These are phyloP conservation scores for Magnaporthiopsis rhizophila DNA, from an alignment of 2,329 filamentous ascomycete species.

Conservation along the genomic window DNA sequence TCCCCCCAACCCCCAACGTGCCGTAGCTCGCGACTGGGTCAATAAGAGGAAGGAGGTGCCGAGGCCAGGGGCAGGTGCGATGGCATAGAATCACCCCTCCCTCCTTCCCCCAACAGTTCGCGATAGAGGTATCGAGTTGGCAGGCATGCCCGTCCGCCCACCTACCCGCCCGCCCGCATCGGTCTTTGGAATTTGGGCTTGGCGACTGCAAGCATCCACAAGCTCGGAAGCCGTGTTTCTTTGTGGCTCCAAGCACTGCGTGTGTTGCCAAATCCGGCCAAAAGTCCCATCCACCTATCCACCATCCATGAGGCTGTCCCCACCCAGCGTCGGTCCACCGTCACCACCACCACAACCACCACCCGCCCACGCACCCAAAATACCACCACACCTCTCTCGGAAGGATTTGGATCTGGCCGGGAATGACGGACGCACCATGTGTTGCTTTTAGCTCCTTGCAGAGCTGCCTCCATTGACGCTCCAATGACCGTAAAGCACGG, in stretches of 20 bases:
- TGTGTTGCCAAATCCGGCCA: background rate
- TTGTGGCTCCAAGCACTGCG: background rate
- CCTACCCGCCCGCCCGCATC: too few species aligned
- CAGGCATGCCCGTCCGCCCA: too few species aligned
- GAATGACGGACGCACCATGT: background rate
- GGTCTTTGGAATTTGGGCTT: too few species aligned
- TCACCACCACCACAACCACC: background rate
- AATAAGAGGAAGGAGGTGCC: background rate
- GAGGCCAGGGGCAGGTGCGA: background rate
- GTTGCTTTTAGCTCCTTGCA: background rate
- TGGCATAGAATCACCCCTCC: background rate
- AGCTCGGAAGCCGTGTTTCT: background rate
- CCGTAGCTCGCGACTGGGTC: background rate
- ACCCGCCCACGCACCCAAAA: background rate
- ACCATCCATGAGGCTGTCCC: background rate
- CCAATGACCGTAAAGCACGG: background rate
- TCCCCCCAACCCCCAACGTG: background rate
- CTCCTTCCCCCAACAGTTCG: too few species aligned
- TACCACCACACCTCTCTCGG: background rate
- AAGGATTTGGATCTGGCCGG: background rate
- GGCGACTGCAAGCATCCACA: background rate
- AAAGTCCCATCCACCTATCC: background rate
- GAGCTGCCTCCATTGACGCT: background rate
- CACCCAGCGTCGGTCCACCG: background rate
- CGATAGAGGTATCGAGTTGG: too few species aligned